Conservation (phyloP, 2,329 filamentous ascomycete species). For the Ophiostoma ulmi region DNA sequence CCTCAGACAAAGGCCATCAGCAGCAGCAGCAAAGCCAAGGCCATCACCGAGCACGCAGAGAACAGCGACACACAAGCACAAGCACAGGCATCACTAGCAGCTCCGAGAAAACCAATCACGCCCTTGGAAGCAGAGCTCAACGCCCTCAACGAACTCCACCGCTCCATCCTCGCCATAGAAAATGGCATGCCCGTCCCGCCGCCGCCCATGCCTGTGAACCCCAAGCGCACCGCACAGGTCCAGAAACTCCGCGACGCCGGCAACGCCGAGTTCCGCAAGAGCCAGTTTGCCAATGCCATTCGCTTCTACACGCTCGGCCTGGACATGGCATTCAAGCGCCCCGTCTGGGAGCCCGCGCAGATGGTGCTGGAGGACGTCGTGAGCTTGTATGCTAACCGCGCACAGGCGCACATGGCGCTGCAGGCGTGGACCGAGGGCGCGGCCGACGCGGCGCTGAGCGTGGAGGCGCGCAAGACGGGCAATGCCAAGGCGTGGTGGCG, state of each 20-base stretch:
- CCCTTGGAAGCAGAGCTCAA: slow-evolving; percentile 61
- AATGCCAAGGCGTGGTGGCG: slow-evolving; percentile 97
- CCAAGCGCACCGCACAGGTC: slow-evolving; percentile 82
- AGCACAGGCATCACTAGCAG: slow-evolving; percentile 64
- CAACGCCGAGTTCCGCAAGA: slow-evolving; percentile 77
- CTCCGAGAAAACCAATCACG: slow-evolving; percentile 56
- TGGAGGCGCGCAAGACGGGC: slow-evolving; percentile 77
- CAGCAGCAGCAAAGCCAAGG: neutral
- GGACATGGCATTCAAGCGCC: slow-evolving; percentile 78
- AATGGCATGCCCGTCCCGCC: slow-evolving; percentile 65
- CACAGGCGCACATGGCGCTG: slow-evolving; percentile 81
- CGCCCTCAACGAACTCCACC: slow-evolving; percentile 74
- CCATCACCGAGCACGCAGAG: neutral
- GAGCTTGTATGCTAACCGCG: slow-evolving; percentile 75
- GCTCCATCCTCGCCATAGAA: slow-evolving; percentile 61
- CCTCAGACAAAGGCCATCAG: slow-evolving; percentile 55
- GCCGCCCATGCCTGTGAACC: slow-evolving; percentile 84
- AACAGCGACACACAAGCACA: neutral
- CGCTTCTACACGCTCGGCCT: slow-evolving; percentile 80
- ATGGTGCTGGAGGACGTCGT: slow-evolving; percentile 81
- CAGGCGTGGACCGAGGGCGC: slow-evolving; percentile 78
- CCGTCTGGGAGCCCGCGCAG: slow-evolving; percentile 80
- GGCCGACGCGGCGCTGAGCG: slow-evolving; percentile 81
- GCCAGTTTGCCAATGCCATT: slow-evolving; percentile 67
- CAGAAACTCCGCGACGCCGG: slow-evolving; percentile 85